Evolutionary conservation across 441 rosid genomes (phyloP).

Genomic region (Syzygium malaccense): DNA sequence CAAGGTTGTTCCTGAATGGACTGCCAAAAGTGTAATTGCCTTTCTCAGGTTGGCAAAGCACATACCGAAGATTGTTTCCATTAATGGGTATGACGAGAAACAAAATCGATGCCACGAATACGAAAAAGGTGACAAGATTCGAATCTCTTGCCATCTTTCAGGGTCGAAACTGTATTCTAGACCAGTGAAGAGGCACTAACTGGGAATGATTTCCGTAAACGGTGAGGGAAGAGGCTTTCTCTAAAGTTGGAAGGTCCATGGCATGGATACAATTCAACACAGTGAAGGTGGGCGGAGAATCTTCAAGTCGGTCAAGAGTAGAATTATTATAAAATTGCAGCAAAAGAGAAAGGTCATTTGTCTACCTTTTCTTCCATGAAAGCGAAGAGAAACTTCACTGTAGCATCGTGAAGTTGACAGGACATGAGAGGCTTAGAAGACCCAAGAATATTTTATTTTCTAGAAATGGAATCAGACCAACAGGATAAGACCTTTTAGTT

Average conservation of each 20-base stretch:
- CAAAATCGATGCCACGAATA: background rate
- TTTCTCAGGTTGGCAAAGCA: background rate
- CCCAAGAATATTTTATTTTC: background rate
- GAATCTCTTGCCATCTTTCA: background rate
- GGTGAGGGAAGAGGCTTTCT: background rate
- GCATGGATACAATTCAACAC: fast-evolving
- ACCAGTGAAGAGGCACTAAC: background rate
- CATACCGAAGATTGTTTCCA: fast-evolving
- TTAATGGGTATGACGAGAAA: background rate
- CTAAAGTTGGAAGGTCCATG: background rate
- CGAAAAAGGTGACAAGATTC: background rate
- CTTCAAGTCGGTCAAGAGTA: background rate
- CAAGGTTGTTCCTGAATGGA: constrained; percentile 25
- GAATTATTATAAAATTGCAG: background rate
- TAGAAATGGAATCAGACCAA: background rate
- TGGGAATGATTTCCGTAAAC: background rate
- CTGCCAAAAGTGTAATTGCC: background rate
- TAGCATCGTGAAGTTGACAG: background rate
- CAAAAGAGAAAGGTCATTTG: background rate
- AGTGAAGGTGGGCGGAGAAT: background rate
- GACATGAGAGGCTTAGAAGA: background rate
- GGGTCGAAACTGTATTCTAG: background rate
- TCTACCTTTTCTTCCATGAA: background rate
- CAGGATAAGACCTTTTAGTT: background rate
- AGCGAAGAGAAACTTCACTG: background rate